phyloP scores from a whole-genome alignment of 352 stramenopile genomes.

The Pythium rhizo-oryzae region DNA sequence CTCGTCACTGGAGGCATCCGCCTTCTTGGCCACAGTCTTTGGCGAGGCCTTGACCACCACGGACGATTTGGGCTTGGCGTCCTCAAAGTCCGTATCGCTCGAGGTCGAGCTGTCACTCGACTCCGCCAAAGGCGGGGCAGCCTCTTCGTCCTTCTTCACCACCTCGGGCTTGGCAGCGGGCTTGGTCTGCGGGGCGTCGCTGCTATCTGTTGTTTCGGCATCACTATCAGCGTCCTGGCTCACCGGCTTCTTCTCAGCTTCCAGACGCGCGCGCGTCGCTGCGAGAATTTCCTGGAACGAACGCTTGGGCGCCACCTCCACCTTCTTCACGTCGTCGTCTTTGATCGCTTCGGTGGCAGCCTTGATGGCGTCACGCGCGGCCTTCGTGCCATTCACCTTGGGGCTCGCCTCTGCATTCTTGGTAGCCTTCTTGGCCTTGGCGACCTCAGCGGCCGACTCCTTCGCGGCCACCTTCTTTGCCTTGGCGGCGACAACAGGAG shows the following conservation, averaged over 20 bases:
- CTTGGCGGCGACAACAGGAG: neutral
- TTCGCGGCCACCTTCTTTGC: conserved; percentile 2
- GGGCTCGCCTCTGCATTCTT: conserved; percentile 27
- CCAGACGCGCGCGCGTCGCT: conserved; percentile 39
- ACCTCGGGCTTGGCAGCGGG: neutral
- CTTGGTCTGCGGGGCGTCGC: conserved; percentile 5
- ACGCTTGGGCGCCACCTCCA: conserved; percentile 16
- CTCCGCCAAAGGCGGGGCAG: conserved; percentile 14
- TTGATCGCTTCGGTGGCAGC: conserved; percentile 17
- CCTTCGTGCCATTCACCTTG: conserved; percentile 27
- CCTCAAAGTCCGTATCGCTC: conserved; percentile 50
- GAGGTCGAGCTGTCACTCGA: conserved; percentile 29
- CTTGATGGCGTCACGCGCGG: conserved; percentile 14
- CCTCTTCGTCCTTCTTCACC: conserved; percentile 22
- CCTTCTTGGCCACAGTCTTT: conserved; percentile 27
- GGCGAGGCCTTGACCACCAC: conserved; percentile 2
- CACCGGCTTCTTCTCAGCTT: conserved; percentile 31
- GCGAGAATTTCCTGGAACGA: conserved; percentile 53
- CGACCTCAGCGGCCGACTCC: neutral
- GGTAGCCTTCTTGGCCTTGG: conserved; percentile 14
- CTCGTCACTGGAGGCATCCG: conserved; percentile 31
- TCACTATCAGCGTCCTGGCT: conserved; percentile 22
- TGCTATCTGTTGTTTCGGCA: conserved; percentile 23
- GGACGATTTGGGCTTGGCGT: conserved; percentile 11
- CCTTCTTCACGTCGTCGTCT: conserved; percentile 6